Evolutionary conservation across 306 rosid genomes (phyloP).

Genomic region (Lathyrus oleraceus): DNA sequence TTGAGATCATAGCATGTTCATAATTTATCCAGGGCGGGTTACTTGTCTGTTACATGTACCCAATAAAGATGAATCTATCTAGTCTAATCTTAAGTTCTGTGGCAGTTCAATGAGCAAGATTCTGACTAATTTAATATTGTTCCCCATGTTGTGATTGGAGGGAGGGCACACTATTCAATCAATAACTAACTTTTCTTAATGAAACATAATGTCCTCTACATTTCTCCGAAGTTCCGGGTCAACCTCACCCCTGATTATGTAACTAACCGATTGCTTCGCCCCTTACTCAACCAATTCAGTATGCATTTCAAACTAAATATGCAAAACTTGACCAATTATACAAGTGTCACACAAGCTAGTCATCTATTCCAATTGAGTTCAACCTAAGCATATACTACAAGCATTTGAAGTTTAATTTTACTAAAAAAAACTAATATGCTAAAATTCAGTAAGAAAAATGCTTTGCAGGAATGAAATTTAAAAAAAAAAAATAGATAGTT

Average conservation of each 20-base stretch:
- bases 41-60: not conserved
- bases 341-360: not conserved
- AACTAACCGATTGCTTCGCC: not conserved
- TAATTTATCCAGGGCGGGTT: no score
- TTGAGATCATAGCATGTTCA: not conserved
- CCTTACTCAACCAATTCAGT: conserved; percentile 23
- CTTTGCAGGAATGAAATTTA: not conserved
- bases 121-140: not conserved
- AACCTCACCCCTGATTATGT: not conserved
- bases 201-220: conserved; percentile 4
- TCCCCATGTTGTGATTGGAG: not conserved
- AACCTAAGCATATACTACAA: not conserved
- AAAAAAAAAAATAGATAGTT: not conserved
- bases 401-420: not conserved
- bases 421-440: not conserved
- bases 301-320: conserved; percentile 22
- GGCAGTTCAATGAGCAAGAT: not conserved
- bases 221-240: not conserved
- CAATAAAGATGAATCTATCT: not conserved
- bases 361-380: conserved; percentile 16
- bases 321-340: not conserved
- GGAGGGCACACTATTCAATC: not conserved
- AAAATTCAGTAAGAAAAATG: conserved; percentile 5
- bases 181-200: not conserved
- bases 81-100: not conserved